Base-by-base conservation (phyloP, 768 basidiomycete genomes). In the Leccinum obscurum region DNA sequence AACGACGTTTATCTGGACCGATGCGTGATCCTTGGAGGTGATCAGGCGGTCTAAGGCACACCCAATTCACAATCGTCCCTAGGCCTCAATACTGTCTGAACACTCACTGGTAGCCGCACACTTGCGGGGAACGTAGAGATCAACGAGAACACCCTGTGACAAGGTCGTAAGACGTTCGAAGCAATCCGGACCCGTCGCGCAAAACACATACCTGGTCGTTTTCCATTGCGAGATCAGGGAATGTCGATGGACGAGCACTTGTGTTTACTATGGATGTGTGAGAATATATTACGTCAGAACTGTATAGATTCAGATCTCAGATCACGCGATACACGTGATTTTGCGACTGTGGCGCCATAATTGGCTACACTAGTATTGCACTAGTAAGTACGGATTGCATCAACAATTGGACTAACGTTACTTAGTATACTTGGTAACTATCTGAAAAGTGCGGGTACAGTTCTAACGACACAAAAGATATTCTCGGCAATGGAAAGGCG, bases 61-160 rank as follows among this genome's bases (percentile, higher is more conserved):
- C 35, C 6, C 35, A 20, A 30, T 59, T 54, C 28, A 37, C 44
- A 57, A n/a, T 56, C 52, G 32, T 50, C 44, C 35, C 58, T 24
- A 17, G 10, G 35, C 28, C 50, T 14, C 30, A 34, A 51, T 52
- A 26, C 14, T 32, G 17, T 37, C 34, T 41, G 35, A 61, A 61
- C 60, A 86, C 92, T 75, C 73, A 97, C 95, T 95, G 70, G 95
- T 96, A 57, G 95, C 95, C 75, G 94, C 87, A 78, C 97, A 98
- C 80, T 98, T 98, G 85, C 97, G 93, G 78, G 97, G 97, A 74
- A 98, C 95, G 83, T 99, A 99, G 80, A 99, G 95, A 85, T 98
- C 97, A 75, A 99, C 97, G 77, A 99, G 95, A 76, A 92, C 83
- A 80, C 97, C 96, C 93, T 97, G 59, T 39, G 41, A 49, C 55